Evolutionary conservation across 2,329 filamentous ascomycete genomes (phyloP).

Genomic region (Aspergillus thermomutatus): DNA sequence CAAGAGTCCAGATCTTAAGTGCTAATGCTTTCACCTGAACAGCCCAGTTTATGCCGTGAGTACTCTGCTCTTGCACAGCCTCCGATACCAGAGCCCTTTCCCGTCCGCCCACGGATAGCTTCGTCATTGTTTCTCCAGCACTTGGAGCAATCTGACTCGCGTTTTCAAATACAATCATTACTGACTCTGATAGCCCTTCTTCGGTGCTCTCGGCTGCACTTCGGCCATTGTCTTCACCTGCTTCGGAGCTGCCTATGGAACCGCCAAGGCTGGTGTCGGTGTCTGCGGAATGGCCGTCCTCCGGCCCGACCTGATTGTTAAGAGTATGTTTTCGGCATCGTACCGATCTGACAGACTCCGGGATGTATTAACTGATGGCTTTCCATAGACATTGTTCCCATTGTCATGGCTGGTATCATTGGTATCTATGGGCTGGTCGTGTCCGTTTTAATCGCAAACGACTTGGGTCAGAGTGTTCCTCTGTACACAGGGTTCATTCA

Average conservation of each 20-base stretch:
- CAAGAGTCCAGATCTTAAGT: conserved; percentile 1
- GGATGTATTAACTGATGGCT: conserved; percentile 13
- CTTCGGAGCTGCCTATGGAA: conserved; percentile 95
- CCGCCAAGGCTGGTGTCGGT: conserved; percentile 98
- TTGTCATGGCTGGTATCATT: conserved; percentile 99
- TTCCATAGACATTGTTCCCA: conserved; percentile 85
- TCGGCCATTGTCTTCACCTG: conserved; percentile 95
- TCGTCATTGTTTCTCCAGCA: conserved; percentile 10
- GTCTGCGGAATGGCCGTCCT: conserved; percentile 98
- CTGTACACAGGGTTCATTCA: conserved; percentile 83
- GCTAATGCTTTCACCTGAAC: conserved; percentile 28
- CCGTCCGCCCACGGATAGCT: conserved; percentile 8
- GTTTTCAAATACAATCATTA: background rate
- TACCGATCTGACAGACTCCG: background rate
- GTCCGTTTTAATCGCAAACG: conserved; percentile 80
- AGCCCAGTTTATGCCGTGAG: conserved; percentile 99
- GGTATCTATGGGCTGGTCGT: conserved; percentile 96
- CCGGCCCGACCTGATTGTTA: conserved; percentile 95
- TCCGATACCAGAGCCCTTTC: background rate
- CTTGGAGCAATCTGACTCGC: conserved; percentile 6
- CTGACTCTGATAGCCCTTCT: conserved; percentile 67
- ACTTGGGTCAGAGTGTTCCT: conserved; percentile 66
- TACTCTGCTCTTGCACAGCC: conserved; percentile 37
- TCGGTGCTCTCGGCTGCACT: conserved; percentile 95
- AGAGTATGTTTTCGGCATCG: conserved; percentile 67